Evolutionary conservation across 345 rosid species (phyloP), one percentile per base, ranked within the genome.

Genomic region (Boechera divaricarpa): DNA sequence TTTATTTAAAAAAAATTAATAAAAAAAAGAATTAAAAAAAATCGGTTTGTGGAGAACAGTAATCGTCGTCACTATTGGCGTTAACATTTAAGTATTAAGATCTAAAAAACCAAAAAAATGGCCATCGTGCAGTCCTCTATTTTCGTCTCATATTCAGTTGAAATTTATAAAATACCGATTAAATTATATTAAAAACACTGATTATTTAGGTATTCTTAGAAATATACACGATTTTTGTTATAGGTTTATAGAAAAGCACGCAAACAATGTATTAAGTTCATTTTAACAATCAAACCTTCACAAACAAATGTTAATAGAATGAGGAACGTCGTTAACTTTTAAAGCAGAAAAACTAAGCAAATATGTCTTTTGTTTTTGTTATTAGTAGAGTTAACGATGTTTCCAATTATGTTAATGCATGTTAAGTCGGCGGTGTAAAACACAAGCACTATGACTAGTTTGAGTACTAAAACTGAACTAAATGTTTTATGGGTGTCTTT

Each of bases 41-140:
- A 41, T 62, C 24, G 3, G 18, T 62, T 41, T 62, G 51, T 62
- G 67, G 51, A 62, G 51, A 39, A 41, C 11, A 39, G 35, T 62
- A 62, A 61, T 21, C 9, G 32, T 61, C 66, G 64, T 16, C 7
- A 36, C 13, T 5, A 60, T 57, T 6, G 5, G 2, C 39, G 66
- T 39, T 61, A 5, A 62, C 35, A 42, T 24, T 38, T 62, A 39
- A 62, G 6, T 24, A 21, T 21, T 21, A 21, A 21, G 24, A 21
- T 62, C 21, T 62, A 10, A 62, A 62, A 41, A 10, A 35, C 38
- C 38, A 6, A 24, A 26, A 26, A 38, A 38, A 7, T 7, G 26
- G 10, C 54, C 21, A 3, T 21, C 12, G 15, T 7, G 54, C 54
- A 18, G 8, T 26, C 32, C 16, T 16, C n/a, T 60, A 5, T 57